Evolutionary conservation across 306 rosid genomes (phyloP).

Genomic region (Prunus mira): DNA sequence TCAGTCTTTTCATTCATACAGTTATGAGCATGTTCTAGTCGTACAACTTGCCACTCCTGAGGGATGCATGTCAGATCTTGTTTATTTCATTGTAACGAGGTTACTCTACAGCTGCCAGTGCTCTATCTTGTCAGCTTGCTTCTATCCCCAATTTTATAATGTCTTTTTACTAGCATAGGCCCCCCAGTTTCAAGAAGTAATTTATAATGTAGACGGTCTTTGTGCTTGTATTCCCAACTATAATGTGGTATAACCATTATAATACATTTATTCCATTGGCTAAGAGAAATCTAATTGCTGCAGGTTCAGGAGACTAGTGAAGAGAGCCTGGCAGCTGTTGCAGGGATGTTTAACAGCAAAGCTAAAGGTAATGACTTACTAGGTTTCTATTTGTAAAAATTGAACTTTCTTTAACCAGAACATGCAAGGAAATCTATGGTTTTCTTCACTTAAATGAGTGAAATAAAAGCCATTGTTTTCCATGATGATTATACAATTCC

Average conservation of each 20-base stretch:
- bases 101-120: neutral
- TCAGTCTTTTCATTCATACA: neutral
- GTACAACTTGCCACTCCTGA: neutral
- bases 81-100: neutral
- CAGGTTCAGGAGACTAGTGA: conserved; percentile 89
- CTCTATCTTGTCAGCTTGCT: neutral
- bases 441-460: neutral
- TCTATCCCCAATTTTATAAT: neutral
- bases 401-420: neutral
- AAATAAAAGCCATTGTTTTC: neutral
- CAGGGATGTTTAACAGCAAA: conserved; percentile 99
- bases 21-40: neutral
- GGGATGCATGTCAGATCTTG: neutral
- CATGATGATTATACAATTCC: neutral
- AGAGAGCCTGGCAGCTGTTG: conserved; percentile 97
- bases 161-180: neutral
- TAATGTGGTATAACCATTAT: neutral
- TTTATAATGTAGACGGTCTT: neutral
- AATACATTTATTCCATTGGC: conserved; percentile 1
- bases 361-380: conserved; percentile 76
- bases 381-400: neutral
- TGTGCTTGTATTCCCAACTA: neutral
- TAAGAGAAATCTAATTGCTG: conserved; percentile 20
- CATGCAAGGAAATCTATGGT: neutral
- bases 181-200: neutral